These are phyloP conservation scores for Metschnikowia peoriensis DNA, from an alignment of 805 yeast genomes.

Conservation along the genomic window DNA sequence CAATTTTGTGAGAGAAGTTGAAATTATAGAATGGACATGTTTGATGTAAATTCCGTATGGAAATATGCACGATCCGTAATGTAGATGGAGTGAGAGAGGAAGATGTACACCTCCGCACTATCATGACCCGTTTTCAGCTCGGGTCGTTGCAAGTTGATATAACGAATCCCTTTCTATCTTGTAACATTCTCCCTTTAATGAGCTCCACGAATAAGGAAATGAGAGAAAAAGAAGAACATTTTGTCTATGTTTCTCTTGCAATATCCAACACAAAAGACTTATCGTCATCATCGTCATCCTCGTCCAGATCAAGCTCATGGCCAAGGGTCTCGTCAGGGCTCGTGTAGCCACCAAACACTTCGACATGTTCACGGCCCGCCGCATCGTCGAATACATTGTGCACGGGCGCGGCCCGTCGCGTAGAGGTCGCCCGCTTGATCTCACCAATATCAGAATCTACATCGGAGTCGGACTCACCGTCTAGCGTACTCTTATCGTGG, in stretches of 20 bases:
- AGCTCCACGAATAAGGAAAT: neutral
- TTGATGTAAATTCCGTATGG: too few relatives aligned
- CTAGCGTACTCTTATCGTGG: neutral
- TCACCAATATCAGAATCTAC: constrained; percentile 48
- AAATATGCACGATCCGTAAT: too few relatives aligned
- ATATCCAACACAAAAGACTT: constrained; percentile 18
- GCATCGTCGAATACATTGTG: constrained; percentile 1
- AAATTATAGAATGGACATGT: too few relatives aligned
- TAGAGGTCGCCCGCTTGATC: constrained; percentile 38
- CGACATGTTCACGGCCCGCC: neutral
- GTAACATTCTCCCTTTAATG: too few relatives aligned
- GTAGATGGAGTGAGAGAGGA: too few relatives aligned
- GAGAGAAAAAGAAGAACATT: neutral
- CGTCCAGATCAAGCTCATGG: neutral
- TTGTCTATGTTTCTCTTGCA: constrained; percentile 1
- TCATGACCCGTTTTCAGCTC: neutral
- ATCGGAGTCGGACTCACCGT: constrained; percentile 29
- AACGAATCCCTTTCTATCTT: neutral
- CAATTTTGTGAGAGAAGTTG: too few relatives aligned
- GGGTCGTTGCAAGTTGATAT: neutral
- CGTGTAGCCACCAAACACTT: neutral
- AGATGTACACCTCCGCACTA: too few relatives aligned
- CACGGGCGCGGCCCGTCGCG: constrained; percentile 2
- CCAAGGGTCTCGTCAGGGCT: neutral
- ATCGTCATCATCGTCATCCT: constrained; percentile 1